Evolutionary conservation across 495 filamentous ascomycete genomes (phyloP).

Genomic region (Pyrenula aspistea): DNA sequence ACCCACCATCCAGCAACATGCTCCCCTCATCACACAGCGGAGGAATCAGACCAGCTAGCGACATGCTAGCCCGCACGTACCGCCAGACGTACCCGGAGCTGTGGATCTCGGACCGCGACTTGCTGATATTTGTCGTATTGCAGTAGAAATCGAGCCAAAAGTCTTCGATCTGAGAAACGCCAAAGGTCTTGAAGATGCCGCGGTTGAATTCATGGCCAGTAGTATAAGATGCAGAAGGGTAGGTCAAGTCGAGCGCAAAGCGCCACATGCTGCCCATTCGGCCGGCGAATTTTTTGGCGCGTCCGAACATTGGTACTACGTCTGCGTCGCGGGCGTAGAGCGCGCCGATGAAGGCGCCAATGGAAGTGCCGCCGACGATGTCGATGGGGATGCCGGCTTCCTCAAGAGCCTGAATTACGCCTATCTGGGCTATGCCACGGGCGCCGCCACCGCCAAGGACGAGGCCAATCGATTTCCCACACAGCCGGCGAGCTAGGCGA

Average conservation of each 20-base stretch:
- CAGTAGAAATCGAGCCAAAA: constrained; percentile 99
- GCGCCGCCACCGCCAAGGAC: constrained; percentile 92
- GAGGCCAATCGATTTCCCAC: constrained; percentile 87
- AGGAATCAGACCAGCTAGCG: constrained; percentile 79
- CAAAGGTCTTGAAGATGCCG: constrained; percentile 97
- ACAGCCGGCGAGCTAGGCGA: constrained; percentile 77
- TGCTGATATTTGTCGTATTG: constrained; percentile 96
- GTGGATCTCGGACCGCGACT: constrained; percentile 79
- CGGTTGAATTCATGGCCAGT: constrained; percentile 98
- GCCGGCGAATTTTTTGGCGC: constrained; percentile 92
- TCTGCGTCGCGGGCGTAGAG: constrained; percentile 94
- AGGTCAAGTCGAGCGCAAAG: constrained; percentile 89
- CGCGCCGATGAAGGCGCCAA: constrained; percentile 93
- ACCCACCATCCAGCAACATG: constrained; percentile 93
- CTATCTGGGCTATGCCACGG: constrained; percentile 80
- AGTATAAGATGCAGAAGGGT: constrained; percentile 89
- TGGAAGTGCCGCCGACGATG: constrained; percentile 91
- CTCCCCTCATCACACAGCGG: constrained; percentile 93
- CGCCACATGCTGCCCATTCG: constrained; percentile 97
- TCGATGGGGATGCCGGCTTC: constrained; percentile 95
- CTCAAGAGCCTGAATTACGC: constrained; percentile 88
- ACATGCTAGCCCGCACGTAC: constrained; percentile 93
- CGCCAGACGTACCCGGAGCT: constrained; percentile 94
- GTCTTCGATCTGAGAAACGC: constrained; percentile 92
- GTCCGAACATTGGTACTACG: constrained; percentile 89